Evolutionary conservation across 495 filamentous ascomycete genomes (phyloP).

Genomic region (Bathelium albidoporum): DNA sequence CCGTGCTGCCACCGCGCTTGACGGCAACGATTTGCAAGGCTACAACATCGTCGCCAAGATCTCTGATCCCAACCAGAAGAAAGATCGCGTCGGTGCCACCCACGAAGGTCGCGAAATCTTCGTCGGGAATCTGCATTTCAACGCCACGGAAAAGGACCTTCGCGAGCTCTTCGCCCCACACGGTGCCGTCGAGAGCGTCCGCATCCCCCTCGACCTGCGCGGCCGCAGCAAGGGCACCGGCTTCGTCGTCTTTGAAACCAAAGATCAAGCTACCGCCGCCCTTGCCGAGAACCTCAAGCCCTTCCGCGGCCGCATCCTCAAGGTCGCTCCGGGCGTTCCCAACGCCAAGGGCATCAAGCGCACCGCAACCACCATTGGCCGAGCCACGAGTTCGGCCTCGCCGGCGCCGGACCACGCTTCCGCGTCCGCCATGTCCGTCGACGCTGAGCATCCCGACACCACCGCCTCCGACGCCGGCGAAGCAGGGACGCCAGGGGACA

Average conservation of each 20-base stretch:
- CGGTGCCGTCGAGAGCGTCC: slow-evolving; percentile 59
- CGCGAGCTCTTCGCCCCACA: slow-evolving; percentile 59
- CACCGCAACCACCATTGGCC: slow-evolving; percentile 35
- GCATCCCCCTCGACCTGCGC: slow-evolving; percentile 52
- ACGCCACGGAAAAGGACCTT: slow-evolving; percentile 56
- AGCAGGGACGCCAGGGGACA: too few relatives aligned
- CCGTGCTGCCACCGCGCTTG: slow-evolving; percentile 45
- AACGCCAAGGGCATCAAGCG: slow-evolving; percentile 39
- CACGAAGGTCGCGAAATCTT: slow-evolving; percentile 82
- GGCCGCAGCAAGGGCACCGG: slow-evolving; percentile 62
- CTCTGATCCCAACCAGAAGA: slow-evolving; percentile 68
- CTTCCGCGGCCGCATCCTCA: slow-evolving; percentile 57
- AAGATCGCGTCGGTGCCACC: slow-evolving; percentile 69
- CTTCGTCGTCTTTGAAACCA: slow-evolving; percentile 65
- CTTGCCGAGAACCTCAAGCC: slow-evolving; percentile 59
- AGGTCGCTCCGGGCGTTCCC: slow-evolving; percentile 41
- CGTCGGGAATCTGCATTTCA: slow-evolving; percentile 60
- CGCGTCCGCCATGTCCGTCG: slow-evolving; percentile 17
- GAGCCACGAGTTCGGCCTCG: too few relatives aligned
- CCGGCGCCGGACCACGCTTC: slow-evolving; percentile 33
- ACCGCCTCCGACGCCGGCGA: background rate
- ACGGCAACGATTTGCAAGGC: slow-evolving; percentile 57
- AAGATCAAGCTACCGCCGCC: slow-evolving; percentile 60
- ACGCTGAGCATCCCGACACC: slow-evolving; percentile 12
- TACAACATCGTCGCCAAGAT: slow-evolving; percentile 65